These are phyloP conservation scores for Eutrema japonicum DNA, from an alignment of 345 rosid species.

Conservation along the genomic window DNA sequence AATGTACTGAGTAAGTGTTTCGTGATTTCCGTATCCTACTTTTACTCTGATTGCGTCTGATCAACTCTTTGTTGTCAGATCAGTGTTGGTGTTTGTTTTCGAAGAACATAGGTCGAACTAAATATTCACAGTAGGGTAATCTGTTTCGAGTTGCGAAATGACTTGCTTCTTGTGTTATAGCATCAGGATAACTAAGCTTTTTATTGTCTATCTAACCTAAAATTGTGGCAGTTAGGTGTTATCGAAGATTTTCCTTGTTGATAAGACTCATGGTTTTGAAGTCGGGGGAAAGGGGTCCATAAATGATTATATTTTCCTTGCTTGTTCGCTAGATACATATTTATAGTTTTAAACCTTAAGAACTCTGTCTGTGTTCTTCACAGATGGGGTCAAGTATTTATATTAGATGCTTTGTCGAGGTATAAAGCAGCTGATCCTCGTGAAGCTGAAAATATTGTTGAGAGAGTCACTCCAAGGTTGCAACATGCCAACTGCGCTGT, in stretches of 20 bases:
- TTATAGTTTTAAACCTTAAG: background rate
- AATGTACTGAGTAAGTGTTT: conserved; percentile 90
- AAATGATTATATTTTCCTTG: conserved; percentile 6
- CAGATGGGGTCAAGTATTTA: conserved; percentile 99
- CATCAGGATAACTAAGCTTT: background rate
- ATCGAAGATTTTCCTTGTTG: conserved; percentile 4
- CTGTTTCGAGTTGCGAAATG: conserved; percentile 2
- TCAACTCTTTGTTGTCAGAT: background rate
- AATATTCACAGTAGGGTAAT: background rate
- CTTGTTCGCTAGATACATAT: background rate
- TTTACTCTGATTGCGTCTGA: conserved; percentile 18
- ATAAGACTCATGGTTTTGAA: conserved; percentile 14
- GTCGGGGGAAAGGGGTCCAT: conserved; percentile 7
- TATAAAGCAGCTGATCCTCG: conserved; percentile 95
- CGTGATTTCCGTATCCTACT: conserved; percentile 17
- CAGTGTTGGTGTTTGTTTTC: background rate
- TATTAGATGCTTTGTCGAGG: conserved; percentile 91
- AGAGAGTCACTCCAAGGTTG: conserved; percentile 91
- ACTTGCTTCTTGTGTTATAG: conserved; percentile 1
- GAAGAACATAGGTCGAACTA: background rate
- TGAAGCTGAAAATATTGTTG: conserved; percentile 97
- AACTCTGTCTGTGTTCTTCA: conserved; percentile 1
- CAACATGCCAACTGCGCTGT: conserved; percentile 99
- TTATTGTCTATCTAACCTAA: background rate
- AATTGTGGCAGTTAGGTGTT: conserved; percentile 15